Evolutionary conservation across 495 filamentous ascomycete genomes (phyloP).

Genomic region (Coniosporium apollinis): DNA sequence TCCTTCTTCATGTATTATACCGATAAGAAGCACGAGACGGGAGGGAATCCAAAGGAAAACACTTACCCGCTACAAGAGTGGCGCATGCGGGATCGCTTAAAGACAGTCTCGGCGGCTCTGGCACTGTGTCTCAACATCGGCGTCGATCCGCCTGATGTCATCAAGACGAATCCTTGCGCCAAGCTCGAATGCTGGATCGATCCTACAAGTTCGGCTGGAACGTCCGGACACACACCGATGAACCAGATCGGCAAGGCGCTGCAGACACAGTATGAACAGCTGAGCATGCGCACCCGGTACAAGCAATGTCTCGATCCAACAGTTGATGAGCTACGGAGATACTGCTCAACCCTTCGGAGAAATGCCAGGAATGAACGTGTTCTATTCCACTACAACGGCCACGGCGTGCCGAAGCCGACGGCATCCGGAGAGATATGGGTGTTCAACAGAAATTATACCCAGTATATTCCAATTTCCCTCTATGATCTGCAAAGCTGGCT

Average conservation of each 20-base stretch:
- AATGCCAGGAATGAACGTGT: slow-evolving; percentile 93
- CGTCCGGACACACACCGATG: slow-evolving; percentile 63
- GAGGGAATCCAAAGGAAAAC: slow-evolving; percentile 63
- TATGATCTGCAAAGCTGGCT: slow-evolving; percentile 96
- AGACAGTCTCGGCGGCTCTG: slow-evolving; percentile 88
- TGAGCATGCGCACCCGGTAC: slow-evolving; percentile 86
- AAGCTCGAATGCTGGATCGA: slow-evolving; percentile 97
- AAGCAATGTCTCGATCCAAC: slow-evolving; percentile 94
- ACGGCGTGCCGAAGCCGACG: slow-evolving; percentile 94
- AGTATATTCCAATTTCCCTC: slow-evolving; percentile 93
- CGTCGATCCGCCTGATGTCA: slow-evolving; percentile 88
- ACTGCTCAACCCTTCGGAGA: slow-evolving; percentile 70
- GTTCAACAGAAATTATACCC: slow-evolving; percentile 96
- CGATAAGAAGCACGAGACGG: slow-evolving; percentile 94
- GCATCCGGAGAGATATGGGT: slow-evolving; percentile 97
- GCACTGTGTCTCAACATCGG: slow-evolving; percentile 94
- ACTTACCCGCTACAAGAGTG: slow-evolving; percentile 66
- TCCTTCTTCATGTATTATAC: slow-evolving; percentile 98
- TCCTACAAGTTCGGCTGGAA: slow-evolving; percentile 48
- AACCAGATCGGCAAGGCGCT: slow-evolving; percentile 91
- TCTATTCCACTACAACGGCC: slow-evolving; percentile 95
- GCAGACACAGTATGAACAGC: slow-evolving; percentile 86
- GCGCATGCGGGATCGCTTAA: slow-evolving; percentile 90
- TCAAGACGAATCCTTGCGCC: slow-evolving; percentile 83
- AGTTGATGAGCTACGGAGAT: slow-evolving; percentile 91